A percentile compares a stretch with the other conserved stretches of the same genome.
Conservation (phyloP, 2,329 filamentous ascomycete species). For the Cordyceps cateniannulata region DNA sequence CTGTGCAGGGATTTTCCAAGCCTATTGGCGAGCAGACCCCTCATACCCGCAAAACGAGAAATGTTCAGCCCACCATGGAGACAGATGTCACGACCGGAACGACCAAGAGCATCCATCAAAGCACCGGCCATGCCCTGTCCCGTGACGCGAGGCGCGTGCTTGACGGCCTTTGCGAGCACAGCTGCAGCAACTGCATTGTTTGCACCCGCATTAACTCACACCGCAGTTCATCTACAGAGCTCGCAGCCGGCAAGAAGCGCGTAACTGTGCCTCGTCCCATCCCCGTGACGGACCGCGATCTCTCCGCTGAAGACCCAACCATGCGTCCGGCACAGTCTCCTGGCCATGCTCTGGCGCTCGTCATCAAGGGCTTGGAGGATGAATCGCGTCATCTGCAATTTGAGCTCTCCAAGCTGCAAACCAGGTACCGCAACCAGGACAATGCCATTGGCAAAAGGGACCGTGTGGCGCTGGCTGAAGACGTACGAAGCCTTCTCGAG, state of each 20-base stretch:
- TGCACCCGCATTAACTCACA: slow-evolving; percentile 48
- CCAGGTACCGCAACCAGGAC: slow-evolving; percentile 60
- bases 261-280: slow-evolving; percentile 58
- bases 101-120: slow-evolving; percentile 15
- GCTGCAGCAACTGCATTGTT: slow-evolving; percentile 50
- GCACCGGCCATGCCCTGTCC: slow-evolving; percentile 41
- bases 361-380: slow-evolving; percentile 75
- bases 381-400: slow-evolving; percentile 72
- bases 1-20: slow-evolving; percentile 17
- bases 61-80: slow-evolving; percentile 5
- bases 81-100: slow-evolving; percentile 10
- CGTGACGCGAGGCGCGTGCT: slow-evolving; percentile 46
- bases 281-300: slow-evolving; percentile 56
- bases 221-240: slow-evolving; percentile 30
- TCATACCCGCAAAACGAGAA: slow-evolving; percentile 16
- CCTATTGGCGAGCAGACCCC: slow-evolving; percentile 17
- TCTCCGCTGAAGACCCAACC: slow-evolving; percentile 44
- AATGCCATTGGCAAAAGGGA: slow-evolving; percentile 58
- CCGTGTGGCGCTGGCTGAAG: slow-evolving; percentile 52
- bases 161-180: slow-evolving; percentile 47
- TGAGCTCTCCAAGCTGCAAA: slow-evolving; percentile 56
- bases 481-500: slow-evolving; percentile 55
- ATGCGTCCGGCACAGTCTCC: slow-evolving; percentile 64
- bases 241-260: slow-evolving; percentile 45
- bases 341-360: slow-evolving; percentile 66